Base-by-base conservation (phyloP, 2,329 filamentous ascomycete species). In the Macroventuria anomochaeta region DNA sequence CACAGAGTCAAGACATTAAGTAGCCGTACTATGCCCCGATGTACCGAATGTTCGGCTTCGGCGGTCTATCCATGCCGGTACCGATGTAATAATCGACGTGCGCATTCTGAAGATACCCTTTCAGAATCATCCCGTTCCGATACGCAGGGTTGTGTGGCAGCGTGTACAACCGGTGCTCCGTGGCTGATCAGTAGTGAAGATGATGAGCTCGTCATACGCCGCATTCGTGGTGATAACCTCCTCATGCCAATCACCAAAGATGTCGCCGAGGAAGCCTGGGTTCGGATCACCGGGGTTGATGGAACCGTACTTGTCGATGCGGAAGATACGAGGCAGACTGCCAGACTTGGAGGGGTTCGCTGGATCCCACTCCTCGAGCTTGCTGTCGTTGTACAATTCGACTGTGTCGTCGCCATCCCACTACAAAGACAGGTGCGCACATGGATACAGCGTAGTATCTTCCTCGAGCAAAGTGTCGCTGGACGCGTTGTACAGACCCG, bases 371-470 rank as follows among this genome's bases (percentile, higher is more conserved):
- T 57, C 57, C 21, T 59, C 57, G 25, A 57, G 38, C 26, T 54
- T 59, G 29, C 57, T 48, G 26, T 59, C 53, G 29, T 59, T 59
- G 44, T 50, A 59, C 17, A 59, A 39, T 13, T 59, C 57, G 26
- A 59, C 49, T 11, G 46, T 53, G n/a, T 51, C 46, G 37, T 59
- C 53, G 34, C 53, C 46, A 20, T 59, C 53, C 57, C 57, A 57
- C 50, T 50, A 55, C 21, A 57, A 21, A 13, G 49, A 44, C 15
- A 57, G 34, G 33, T 59, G 57, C 0, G 54, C 44, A 49, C 50
- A 59, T 6, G 54, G 50, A 11, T 46, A 29, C 6, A 51, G 17
- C 4, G 33, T 28, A 5, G 25, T 39, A 12, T 40, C 26, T 13
- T 39, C 32, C 15, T 39, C 36, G 7, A 44, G 17, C 21, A n/a